Base-by-base conservation (phyloP, 2,329 filamentous ascomycete genomes). In the Cercospora sesami region DNA sequence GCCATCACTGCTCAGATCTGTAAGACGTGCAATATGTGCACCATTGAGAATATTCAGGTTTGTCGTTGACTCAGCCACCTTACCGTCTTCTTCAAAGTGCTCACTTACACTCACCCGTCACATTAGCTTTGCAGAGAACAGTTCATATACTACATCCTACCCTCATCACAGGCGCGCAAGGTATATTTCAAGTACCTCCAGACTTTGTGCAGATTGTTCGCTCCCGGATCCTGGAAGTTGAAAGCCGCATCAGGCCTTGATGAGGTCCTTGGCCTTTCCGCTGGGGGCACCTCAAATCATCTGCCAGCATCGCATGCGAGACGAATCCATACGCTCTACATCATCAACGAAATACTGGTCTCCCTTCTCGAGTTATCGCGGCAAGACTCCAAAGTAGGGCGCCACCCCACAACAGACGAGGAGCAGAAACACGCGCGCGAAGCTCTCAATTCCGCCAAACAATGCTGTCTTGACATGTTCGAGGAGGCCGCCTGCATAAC, bases 21-120 rank as follows among this genome's bases (percentile, higher is more conserved):
- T 62, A 63, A 61, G 55, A 71, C 70, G 31, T 68, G 64, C 63
- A 74, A 74, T 57, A 53, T 69, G 2, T 73, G 73, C 69, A 69
- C 73, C 12, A n/a, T 45, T 18, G 60, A 64, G 21, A 71, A 73
- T 39, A 55, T 74, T 48, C 70, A 74, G 73, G 73, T 74, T 71
- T 68, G 73, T 73, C 53, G 55, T 59, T 59, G 42, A 21, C 21
- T 51, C 53, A n/a, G 9, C 14, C 55, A 14, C 31, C 31, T 31
- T 21, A 42, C 58, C 18, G 5, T 42, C n/a, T 23, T 33, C 16
- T 28, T 18, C 48, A 45, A 53, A 63, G 36, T 61, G 55, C 42
- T 58, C 63, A 70, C 73, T 73, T 70, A 73, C 70, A 48, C 51
- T 61, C 39, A 57, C n/a, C 48, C 23, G 23, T 45, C 45, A 42